A percentile compares a stretch with the other conserved stretches of the same genome.
Conservation (phyloP, 2,329 filamentous ascomycete species). For the Xylogone sp. region DNA sequence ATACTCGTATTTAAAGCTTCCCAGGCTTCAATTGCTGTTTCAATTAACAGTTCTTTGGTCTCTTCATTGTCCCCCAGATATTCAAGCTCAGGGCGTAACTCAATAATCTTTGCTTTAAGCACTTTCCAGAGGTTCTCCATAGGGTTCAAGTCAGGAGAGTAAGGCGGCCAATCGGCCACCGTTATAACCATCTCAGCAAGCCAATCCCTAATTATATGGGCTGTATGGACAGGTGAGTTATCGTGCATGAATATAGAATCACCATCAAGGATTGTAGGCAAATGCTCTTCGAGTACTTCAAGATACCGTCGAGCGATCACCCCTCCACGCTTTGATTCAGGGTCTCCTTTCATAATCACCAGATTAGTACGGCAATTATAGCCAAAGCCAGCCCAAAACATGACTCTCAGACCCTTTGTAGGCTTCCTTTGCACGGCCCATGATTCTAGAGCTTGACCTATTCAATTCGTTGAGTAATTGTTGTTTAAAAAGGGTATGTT, state of each 20-base stretch:
- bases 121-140: constrained; percentile 9
- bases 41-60: constrained; percentile 3
- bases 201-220: constrained; percentile 9
- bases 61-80: neutral
- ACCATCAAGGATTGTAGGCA: constrained; percentile 1
- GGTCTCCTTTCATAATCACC: constrained; percentile 9
- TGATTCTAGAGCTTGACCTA: neutral
- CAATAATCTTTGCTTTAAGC: constrained; percentile 9
- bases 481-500: neutral
- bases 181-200: constrained; percentile 6
- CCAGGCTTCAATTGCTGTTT: constrained; percentile 6
- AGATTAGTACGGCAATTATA: constrained; percentile 2
- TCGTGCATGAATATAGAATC: constrained; percentile 16
- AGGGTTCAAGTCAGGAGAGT: constrained; percentile 10
- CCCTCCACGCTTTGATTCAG: constrained; percentile 8
- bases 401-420: constrained; percentile 7
- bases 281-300: constrained; percentile 7
- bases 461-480: neutral
- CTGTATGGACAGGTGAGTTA: constrained; percentile 15
- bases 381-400: constrained; percentile 11
- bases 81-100: constrained; percentile 7
- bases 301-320: constrained; percentile 10
- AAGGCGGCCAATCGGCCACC: neutral
- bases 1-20: constrained; percentile 5
- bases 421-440: neutral